phyloP scores from a whole-genome alignment of 257 asterid species.

The Coffea eugenioides region DNA sequence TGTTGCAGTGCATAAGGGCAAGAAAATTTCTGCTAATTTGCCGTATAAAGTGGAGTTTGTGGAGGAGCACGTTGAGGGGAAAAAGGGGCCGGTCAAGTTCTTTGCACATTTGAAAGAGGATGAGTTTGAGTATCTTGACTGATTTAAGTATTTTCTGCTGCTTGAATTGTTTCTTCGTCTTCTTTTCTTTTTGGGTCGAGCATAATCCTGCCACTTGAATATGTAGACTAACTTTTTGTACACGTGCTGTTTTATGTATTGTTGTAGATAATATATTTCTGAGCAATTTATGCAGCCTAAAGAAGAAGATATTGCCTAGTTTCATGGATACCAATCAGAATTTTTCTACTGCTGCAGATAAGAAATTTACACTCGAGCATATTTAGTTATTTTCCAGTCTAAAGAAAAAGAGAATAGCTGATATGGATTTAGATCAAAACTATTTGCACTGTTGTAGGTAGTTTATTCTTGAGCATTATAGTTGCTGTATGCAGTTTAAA shows the following conservation, averaged over 20 bases:
- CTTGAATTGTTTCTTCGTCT: neutral
- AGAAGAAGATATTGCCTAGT: neutral
- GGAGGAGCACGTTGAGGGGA: conserved; percentile 51
- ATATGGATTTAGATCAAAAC: neutral
- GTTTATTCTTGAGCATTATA: conserved; percentile 2
- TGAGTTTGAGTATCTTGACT: conserved; percentile 90
- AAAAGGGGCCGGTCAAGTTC: conserved; percentile 67
- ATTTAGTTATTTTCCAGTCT: neutral
- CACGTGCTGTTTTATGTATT: conserved; percentile 3
- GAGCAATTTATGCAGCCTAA: neutral
- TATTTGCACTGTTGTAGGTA: neutral
- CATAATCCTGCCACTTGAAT: conserved; percentile 11
- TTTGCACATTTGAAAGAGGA: conserved; percentile 79
- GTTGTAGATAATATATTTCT: conserved; percentile 3
- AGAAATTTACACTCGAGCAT: neutral
- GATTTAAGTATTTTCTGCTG: conserved; percentile 19
- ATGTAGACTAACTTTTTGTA: conserved; percentile 4
- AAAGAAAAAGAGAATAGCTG: neutral
- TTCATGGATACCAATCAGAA: neutral
- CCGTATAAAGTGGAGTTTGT: conserved; percentile 83
- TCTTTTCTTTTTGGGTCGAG: neutral
- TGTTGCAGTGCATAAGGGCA: conserved; percentile 71
- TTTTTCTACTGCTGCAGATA: no score
- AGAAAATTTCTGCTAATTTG: conserved; percentile 71
- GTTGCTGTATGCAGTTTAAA: neutral